A percentile compares a stretch with the other conserved stretches of the same genome.
Evolutionary conservation across 345 rosid species (phyloP).

Genomic region (Eucalyptus camaldulensis): DNA sequence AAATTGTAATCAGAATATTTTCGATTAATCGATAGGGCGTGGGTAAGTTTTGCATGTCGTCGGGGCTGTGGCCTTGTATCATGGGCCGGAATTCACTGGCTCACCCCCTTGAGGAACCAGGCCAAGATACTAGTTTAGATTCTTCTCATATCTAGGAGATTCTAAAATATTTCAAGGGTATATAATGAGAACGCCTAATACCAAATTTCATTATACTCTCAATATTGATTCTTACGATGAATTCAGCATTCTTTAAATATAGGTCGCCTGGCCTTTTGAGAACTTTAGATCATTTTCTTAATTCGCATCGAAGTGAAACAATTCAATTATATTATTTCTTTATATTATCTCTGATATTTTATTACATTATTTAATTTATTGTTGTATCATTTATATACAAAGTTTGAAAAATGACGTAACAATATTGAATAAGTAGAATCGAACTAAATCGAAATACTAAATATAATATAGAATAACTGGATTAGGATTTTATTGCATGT

Average conservation of each 20-base stretch:
- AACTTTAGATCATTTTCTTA: constrained; percentile 1
- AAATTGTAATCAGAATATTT: too few species aligned
- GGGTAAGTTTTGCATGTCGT: background rate
- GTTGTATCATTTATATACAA: background rate
- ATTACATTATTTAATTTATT: background rate
- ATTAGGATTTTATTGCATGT: background rate
- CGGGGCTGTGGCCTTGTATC: background rate
- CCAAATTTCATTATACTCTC: background rate
- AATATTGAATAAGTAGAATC: background rate
- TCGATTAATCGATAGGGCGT: background rate
- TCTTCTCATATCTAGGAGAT: background rate
- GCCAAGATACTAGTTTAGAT: background rate
- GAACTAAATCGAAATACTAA: background rate
- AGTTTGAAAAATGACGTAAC: background rate
- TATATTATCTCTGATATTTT: background rate
- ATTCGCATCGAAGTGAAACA: too few species aligned
- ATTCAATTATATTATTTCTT: too few species aligned
- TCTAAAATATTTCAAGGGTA: too few species aligned
- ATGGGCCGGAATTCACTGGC: background rate
- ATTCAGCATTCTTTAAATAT: too few species aligned
- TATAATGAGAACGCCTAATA: background rate
- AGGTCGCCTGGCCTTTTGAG: background rate
- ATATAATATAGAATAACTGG: background rate
- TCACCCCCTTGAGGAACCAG: background rate
- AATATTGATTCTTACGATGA: background rate